These are phyloP conservation scores for Claviceps quebecensis DNA, from an alignment of 2,329 filamentous ascomycete genomes.

Conservation along the genomic window DNA sequence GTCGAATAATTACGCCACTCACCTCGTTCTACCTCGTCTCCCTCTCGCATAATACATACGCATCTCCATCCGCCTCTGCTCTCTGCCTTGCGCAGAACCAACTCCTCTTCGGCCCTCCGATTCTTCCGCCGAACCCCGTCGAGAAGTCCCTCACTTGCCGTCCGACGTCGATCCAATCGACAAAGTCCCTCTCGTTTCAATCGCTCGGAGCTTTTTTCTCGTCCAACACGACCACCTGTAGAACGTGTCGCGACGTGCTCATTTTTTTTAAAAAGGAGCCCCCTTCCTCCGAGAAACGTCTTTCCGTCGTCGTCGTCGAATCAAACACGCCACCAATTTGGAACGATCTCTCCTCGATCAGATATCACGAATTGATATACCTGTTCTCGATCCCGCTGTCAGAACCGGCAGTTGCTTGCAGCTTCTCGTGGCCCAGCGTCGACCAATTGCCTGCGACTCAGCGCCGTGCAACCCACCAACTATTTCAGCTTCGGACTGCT, in stretches of 20 bases:
- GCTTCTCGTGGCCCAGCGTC: neutral
- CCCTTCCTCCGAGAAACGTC: too few species aligned
- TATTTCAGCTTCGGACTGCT: neutral
- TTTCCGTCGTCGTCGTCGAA: neutral
- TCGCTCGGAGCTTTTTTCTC: neutral
- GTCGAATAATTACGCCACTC: neutral
- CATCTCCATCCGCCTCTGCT: constrained; percentile 4
- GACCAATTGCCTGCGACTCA: neutral
- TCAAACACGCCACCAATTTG: neutral
- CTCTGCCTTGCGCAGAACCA: neutral
- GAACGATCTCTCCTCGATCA: neutral
- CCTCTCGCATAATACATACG: constrained; percentile 1
- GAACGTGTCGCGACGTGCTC: neutral
- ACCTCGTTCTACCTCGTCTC: neutral
- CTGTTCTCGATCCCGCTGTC: neutral
- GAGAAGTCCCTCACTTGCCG: neutral
- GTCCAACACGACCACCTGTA: neutral
- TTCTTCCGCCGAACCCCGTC: neutral
- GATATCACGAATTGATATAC: neutral
- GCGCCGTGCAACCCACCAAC: neutral
- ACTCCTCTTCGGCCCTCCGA: neutral
- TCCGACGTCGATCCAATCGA: neutral
- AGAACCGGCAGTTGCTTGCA: constrained; percentile 1
- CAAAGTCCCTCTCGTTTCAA: neutral
- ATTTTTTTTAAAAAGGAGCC: neutral